phyloP scores from a whole-genome alignment of 441 rosid genomes.

The Mallotus japonicus region DNA sequence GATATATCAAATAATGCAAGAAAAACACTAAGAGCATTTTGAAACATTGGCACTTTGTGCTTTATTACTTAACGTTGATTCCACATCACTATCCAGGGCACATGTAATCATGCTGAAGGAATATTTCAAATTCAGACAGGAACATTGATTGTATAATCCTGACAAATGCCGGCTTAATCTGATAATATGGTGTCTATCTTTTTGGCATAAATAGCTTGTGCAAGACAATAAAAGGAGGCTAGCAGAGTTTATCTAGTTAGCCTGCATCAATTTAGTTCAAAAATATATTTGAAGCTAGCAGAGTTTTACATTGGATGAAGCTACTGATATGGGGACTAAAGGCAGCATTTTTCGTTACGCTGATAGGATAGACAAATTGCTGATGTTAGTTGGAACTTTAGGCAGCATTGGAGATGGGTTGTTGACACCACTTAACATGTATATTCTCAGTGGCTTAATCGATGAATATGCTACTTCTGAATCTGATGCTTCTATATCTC shows the following conservation, averaged over 20 bases:
- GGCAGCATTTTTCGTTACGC: slow-evolving; percentile 45
- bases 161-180: slow-evolving; percentile 26
- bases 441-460: slow-evolving; percentile 44
- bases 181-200: background rate
- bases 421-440: slow-evolving; percentile 51
- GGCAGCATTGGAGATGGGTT: slow-evolving; percentile 70
- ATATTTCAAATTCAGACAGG: background rate
- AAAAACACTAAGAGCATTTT: no score
- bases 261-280: background rate
- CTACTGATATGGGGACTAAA: slow-evolving; percentile 33
- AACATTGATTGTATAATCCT: background rate
- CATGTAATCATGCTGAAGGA: background rate
- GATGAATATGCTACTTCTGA: slow-evolving; percentile 44
- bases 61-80: background rate
- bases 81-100: background rate
- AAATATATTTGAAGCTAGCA: background rate
- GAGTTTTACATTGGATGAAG: background rate
- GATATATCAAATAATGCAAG: no score
- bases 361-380: slow-evolving; percentile 44
- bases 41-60: background rate
- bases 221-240: background rate
- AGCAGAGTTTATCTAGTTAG: background rate
- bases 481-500: slow-evolving; percentile 17
- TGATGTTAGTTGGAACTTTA: slow-evolving; percentile 49
- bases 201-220: slow-evolving; percentile 9